A percentile compares a stretch with the other conserved stretches of the same genome.
Evolutionary conservation across 176 grass and related monocot species (phyloP).

Genomic region (Zea mays): Zm-B73-REFERENCE-NAM-5.0 NC_050098.1:70286001-70286500

Average conservation of each 20-base stretch:
- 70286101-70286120: not conserved
- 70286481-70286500: not conserved
- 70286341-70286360: constrained; percentile 53
- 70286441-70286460: constrained; percentile 33
- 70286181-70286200: too few species aligned
- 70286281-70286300: constrained; percentile 3
- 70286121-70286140: constrained; percentile 12
- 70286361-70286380: constrained; percentile 57
- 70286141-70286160: not conserved
- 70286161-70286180: too few species aligned
- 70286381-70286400: constrained; percentile 30
- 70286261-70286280: too few species aligned
- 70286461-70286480: constrained; percentile 19
- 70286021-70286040: not conserved
- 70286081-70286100: too few species aligned
- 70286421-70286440: constrained; percentile 47
- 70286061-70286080: not conserved
- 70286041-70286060: not conserved
- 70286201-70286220: too few species aligned
- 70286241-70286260: not conserved
- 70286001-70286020: not conserved
- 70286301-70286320: constrained; percentile 49
- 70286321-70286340: constrained; percentile 58
- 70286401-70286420: constrained; percentile 55
- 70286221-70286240: not conserved